A percentile compares a stretch with the other conserved stretches of the same genome.
Conservation (phyloP, 345 rosid genomes). For the Populus tremula region DNA sequence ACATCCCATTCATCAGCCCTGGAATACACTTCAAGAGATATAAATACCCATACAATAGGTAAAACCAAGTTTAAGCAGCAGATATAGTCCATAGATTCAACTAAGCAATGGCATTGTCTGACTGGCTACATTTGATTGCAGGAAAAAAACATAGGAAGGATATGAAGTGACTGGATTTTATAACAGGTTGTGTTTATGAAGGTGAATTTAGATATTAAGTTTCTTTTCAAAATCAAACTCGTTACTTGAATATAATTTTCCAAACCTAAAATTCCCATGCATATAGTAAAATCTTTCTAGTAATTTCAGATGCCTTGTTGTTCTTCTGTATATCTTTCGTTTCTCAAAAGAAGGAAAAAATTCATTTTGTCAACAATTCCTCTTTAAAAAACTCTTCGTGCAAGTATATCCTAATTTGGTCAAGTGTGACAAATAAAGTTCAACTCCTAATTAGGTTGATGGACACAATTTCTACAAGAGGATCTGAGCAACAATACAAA, state of each 20-base stretch:
- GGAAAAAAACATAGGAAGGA: not conserved
- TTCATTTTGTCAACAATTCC: not conserved
- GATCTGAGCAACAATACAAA: not conserved
- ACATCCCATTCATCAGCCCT: slow-evolving; percentile 99
- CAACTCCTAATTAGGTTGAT: not conserved
- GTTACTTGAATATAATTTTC: not conserved
- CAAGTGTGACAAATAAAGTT: not conserved
- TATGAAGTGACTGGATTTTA: not conserved
- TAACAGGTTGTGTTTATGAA: not conserved
- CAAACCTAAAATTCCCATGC: not conserved
- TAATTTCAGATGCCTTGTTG: not conserved
- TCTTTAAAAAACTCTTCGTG: not conserved
- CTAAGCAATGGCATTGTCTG: not conserved
- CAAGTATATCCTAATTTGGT: not conserved
- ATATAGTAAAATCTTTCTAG: not conserved
- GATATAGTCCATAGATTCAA: not conserved
- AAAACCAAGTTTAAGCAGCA: slow-evolving; percentile 8
- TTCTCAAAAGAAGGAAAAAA: not conserved
- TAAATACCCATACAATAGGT: slow-evolving; percentile 5
- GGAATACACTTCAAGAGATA: slow-evolving; percentile 24
- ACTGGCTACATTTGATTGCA: not conserved
- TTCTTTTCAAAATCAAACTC: not conserved
- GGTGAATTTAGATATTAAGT: not conserved
- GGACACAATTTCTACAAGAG: not conserved
- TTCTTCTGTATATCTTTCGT: not conserved